Conservation (phyloP, 495 filamentous ascomycete species). For the Cercophora newfieldiana region DNA sequence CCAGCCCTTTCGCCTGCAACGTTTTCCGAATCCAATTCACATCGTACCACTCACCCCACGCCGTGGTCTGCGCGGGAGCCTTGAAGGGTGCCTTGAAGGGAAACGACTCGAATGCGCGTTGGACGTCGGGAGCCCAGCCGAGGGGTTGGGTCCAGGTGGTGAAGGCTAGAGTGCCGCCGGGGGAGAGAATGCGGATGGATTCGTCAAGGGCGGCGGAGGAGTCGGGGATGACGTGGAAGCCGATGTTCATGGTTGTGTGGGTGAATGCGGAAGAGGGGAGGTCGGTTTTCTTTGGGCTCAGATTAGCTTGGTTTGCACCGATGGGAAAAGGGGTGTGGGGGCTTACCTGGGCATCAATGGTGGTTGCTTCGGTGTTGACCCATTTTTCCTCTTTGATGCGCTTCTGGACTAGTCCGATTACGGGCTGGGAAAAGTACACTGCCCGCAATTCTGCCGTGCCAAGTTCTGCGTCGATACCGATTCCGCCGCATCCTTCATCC, state of each 20-base stretch:
- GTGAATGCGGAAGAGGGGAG: conserved; percentile 35
- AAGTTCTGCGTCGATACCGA: too few relatives aligned
- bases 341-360: conserved; percentile 43
- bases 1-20: conserved; percentile 32
- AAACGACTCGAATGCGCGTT: conserved; percentile 35
- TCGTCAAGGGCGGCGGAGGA: conserved; percentile 41
- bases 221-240: conserved; percentile 44
- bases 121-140: conserved; percentile 36
- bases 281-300: conserved; percentile 34
- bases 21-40: conserved; percentile 38
- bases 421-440: conserved; percentile 35
- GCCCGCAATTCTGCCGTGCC: too few relatives aligned
- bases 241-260: conserved; percentile 45
- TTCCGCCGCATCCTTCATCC: too few relatives aligned
- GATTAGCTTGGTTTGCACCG: neutral
- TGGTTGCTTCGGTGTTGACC: conserved; percentile 34
- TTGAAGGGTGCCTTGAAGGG: conserved; percentile 41
- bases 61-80: conserved; percentile 33
- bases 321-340: too few relatives aligned
- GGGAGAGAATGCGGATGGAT: conserved; percentile 39
- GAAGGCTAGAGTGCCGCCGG: conserved; percentile 41
- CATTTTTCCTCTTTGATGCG: conserved; percentile 32
- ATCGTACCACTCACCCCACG: conserved; percentile 37
- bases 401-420: conserved; percentile 33
- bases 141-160: conserved; percentile 37